Evolutionary conservation across 345 rosid genomes (phyloP).

Genomic region (Eucalyptus leucophloia): DNA sequence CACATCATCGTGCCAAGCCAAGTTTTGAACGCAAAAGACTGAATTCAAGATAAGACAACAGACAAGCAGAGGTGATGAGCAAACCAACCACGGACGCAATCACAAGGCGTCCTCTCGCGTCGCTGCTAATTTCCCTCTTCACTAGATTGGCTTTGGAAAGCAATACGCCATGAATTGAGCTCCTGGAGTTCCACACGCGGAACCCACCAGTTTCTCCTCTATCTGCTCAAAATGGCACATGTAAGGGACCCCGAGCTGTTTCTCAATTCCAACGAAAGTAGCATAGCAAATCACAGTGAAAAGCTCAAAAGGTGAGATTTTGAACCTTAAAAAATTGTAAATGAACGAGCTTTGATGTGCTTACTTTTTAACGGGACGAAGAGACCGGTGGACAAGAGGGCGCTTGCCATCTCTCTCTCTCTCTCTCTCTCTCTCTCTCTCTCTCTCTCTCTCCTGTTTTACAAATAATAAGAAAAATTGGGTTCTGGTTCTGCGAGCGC

Average conservation of each 20-base stretch:
- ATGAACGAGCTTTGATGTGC: not conserved
- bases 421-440: not conserved
- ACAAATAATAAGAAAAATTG: not conserved
- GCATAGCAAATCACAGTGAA: not conserved
- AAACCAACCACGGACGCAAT: constrained; percentile 31
- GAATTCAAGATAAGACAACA: not conserved
- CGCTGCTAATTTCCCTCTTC: constrained; percentile 1
- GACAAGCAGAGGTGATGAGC: not conserved
- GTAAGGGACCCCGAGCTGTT: not conserved
- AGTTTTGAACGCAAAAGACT: not conserved
- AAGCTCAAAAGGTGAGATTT: not conserved
- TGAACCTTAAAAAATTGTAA: not conserved
- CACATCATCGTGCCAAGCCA: not conserved
- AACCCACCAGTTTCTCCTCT: constrained; percentile 9
- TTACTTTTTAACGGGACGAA: constrained; percentile 24
- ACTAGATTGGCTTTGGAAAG: not conserved
- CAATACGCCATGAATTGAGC: constrained; percentile 16
- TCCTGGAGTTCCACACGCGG: constrained; percentile 7
- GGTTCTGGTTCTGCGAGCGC: not conserved
- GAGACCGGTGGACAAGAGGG: constrained; percentile 17
- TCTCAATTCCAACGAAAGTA: not conserved
- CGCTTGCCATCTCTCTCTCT: constrained; percentile 37
- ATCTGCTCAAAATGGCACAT: constrained; percentile 10
- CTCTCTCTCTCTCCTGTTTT: not conserved
- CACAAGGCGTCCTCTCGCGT: not conserved